Percentiles rank a stretch among this genome's conserved stretches.
phyloP scores from a whole-genome alignment of 1,139 yeast species.

The Nakaseomyces uthaithaninus region DNA sequence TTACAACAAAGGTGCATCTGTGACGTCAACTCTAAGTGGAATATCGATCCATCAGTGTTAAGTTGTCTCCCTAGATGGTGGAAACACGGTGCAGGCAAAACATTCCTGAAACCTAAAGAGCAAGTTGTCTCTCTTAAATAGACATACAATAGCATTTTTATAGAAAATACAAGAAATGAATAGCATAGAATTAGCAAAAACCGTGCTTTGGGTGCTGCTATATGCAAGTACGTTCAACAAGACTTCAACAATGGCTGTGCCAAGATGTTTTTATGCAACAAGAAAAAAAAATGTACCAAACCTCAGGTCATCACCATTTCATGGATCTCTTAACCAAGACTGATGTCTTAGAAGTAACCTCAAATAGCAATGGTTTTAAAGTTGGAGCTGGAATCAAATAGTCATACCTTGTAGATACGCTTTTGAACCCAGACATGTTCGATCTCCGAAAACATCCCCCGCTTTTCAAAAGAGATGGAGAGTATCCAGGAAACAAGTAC shows the following conservation, averaged over 20 bases:
- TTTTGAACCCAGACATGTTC: background rate
- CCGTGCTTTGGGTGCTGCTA: too few species aligned
- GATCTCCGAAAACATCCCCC: constrained; percentile 3
- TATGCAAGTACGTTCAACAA: too few species aligned
- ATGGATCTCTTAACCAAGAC: constrained; percentile 53
- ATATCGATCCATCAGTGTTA: constrained; percentile 51
- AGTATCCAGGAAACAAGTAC: background rate
- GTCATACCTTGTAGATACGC: too few species aligned
- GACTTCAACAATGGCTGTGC: too few species aligned
- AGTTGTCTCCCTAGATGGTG: constrained; percentile 87
- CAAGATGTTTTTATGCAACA: background rate
- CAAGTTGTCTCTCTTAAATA: background rate
- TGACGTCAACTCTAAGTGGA: constrained; percentile 38
- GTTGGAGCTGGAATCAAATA: constrained; percentile 36
- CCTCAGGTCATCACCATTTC: constrained; percentile 88
- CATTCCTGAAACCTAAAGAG: constrained; percentile 25
- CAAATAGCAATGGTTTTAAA: constrained; percentile 89
- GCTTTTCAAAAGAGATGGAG: background rate
- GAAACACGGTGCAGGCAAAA: constrained; percentile 52
- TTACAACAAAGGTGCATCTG: constrained; percentile 68
- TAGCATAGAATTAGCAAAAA: too few species aligned
- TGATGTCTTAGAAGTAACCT: constrained; percentile 53
- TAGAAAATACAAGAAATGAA: background rate
- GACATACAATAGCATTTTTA: background rate
- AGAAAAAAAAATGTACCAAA: constrained; percentile 50